Conservation (phyloP, 306 rosid species). For the Phaseolus lunatus region DNA sequence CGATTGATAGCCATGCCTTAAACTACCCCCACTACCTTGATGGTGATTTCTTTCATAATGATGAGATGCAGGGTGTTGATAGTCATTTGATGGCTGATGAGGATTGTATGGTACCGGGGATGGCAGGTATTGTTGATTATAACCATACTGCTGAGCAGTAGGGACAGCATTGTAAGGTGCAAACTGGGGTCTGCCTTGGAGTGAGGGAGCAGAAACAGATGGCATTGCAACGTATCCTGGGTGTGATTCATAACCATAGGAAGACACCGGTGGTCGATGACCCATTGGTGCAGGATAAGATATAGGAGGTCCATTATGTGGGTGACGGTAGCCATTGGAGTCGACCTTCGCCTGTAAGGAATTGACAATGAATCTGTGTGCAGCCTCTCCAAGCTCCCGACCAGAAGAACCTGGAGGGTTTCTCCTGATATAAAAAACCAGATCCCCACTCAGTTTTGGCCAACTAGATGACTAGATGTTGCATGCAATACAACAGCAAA, state of each 20-base stretch:
- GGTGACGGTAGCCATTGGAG: constrained; percentile 50
- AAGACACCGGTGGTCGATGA: constrained; percentile 43
- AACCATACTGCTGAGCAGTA: constrained; percentile 48
- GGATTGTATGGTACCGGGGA: constrained; percentile 14
- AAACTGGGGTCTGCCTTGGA: constrained; percentile 40
- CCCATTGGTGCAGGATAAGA: constrained; percentile 44
- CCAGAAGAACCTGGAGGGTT: constrained; percentile 74
- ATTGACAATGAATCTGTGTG: constrained; percentile 69
- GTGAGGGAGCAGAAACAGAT: constrained; percentile 48
- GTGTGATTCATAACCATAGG: constrained; percentile 48
- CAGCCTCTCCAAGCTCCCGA: constrained; percentile 70
- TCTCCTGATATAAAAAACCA: constrained; percentile 57
- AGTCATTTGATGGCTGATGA: constrained; percentile 51
- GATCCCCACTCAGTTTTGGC: constrained; percentile 7
- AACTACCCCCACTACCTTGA: constrained; percentile 47
- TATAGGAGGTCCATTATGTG: constrained; percentile 43
- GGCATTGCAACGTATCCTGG: constrained; percentile 49
- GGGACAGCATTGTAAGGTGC: constrained; percentile 45
- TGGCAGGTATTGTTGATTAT: constrained; percentile 43
- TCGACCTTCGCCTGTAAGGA: constrained; percentile 60
- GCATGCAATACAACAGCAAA: constrained; percentile 28
- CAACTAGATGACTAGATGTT: constrained; percentile 10
- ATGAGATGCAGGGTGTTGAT: constrained; percentile 51
- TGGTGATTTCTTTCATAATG: constrained; percentile 57
- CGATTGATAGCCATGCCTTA: constrained; percentile 51